Conservation (phyloP, 169 alveolate species). For the Plasmodium sp. region DNA sequence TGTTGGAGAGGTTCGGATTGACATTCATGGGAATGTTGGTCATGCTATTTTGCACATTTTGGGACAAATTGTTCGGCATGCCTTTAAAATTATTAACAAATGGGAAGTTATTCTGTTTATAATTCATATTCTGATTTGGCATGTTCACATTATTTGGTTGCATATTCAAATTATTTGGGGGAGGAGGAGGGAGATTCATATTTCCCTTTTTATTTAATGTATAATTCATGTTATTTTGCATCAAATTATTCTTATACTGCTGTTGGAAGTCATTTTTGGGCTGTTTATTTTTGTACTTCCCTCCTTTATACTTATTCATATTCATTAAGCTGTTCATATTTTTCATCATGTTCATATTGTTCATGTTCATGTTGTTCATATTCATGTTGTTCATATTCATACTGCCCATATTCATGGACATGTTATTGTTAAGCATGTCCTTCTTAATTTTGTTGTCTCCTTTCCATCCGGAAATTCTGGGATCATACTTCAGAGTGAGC, state of each 20-base stretch:
- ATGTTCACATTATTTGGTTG: conserved; percentile 57
- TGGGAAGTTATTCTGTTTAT: conserved; percentile 58
- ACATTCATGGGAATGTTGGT: conserved; percentile 57
- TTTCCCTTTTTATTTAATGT: conserved; percentile 66
- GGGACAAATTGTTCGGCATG: conserved; percentile 52
- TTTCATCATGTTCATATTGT: conserved; percentile 44
- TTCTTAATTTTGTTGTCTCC: conserved; percentile 69
- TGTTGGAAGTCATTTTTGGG: conserved; percentile 72
- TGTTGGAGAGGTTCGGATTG: conserved; percentile 51
- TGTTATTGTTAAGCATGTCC: conserved; percentile 31
- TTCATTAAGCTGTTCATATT: conserved; percentile 36
- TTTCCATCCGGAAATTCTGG: conserved; percentile 78
- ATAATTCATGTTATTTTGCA: conserved; percentile 71
- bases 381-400: conserved; percentile 28
- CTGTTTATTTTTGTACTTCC: conserved; percentile 42
- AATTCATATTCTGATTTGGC: conserved; percentile 68
- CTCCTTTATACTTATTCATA: conserved; percentile 47
- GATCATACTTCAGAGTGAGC: conserved; percentile 77
- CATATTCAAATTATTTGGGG: conserved; percentile 48
- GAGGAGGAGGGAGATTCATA: conserved; percentile 73
- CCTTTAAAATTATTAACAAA: conserved; percentile 67
- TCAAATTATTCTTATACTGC: conserved; percentile 53
- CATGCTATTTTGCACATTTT: conserved; percentile 42
- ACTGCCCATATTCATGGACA: neutral
- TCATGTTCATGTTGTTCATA: conserved; percentile 9